Percentiles rank a stretch among this genome's conserved stretches.
Conservation (phyloP, 257 asterid genomes). For the Gardenia jasminoides region DNA sequence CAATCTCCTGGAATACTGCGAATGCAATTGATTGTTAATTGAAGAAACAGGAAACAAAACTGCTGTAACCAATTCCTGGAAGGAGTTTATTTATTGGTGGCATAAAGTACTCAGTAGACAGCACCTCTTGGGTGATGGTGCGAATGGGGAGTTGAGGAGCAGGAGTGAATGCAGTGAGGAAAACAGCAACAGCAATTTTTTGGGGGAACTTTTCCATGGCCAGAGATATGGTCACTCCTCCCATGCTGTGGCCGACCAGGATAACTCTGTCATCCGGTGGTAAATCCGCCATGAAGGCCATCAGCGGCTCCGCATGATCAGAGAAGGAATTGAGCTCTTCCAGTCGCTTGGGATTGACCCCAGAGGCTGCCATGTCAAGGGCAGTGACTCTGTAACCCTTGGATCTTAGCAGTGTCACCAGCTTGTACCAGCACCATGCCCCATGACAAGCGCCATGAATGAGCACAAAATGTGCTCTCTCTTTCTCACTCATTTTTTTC, state of each 20-base stretch:
- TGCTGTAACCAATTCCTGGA: too few relatives aligned
- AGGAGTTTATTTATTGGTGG: too few relatives aligned
- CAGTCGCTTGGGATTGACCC: background rate
- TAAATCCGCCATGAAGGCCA: background rate
- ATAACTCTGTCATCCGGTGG: background rate
- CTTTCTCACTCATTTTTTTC: background rate
- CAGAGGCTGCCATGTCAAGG: background rate
- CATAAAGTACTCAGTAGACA: background rate
- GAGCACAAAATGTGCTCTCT: background rate
- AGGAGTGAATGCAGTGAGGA: conserved; percentile 18
- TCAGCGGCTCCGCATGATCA: background rate
- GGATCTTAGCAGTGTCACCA: background rate
- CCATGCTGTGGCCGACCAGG: conserved; percentile 8
- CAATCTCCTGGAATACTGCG: background rate
- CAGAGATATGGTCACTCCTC: background rate
- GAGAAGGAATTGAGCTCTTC: background rate
- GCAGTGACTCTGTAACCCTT: background rate
- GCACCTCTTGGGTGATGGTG: background rate
- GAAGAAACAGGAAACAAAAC: too few relatives aligned
- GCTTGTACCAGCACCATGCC: background rate
- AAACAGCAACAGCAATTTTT: conserved; percentile 18
- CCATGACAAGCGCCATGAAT: background rate
- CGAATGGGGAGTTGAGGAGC: conserved; percentile 8
- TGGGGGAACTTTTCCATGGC: conserved; percentile 9
- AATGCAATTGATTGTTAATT: background rate